Percentiles rank a stretch among this genome's conserved stretches.
phyloP scores from a whole-genome alignment of 306 rosid species.

The Vigna unguiculata region DNA sequence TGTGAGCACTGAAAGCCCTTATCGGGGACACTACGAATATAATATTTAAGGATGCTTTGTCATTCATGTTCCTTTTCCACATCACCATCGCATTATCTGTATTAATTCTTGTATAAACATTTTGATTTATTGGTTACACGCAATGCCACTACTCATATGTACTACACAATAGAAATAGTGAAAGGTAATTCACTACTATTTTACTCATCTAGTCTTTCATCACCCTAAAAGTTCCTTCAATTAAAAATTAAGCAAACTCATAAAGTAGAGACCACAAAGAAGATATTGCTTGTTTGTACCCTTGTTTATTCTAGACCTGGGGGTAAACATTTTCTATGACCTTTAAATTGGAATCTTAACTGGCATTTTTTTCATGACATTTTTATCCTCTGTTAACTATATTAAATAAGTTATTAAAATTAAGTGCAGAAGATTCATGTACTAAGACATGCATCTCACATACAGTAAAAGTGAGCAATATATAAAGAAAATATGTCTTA shows the following conservation, averaged over 20 bases:
- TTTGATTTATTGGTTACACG: constrained; percentile 42
- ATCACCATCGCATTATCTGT: constrained; percentile 37
- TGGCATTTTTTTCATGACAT: no score
- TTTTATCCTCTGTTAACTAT: no score
- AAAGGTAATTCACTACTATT: not conserved
- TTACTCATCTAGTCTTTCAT: not conserved
- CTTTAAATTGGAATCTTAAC: no score
- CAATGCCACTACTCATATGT: constrained; percentile 26
- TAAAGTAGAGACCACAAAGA: not conserved
- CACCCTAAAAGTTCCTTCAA: constrained; percentile 5
- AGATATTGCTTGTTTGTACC: no score
- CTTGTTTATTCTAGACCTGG: no score
- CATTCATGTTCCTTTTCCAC: constrained; percentile 12
- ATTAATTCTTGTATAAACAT: not conserved
- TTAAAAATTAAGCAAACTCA: not conserved
- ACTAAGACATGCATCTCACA: no score
- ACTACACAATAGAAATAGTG: not conserved
- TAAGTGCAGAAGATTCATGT: no score
- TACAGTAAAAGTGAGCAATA: no score
- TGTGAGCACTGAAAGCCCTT: constrained; percentile 57
- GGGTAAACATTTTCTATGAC: no score
- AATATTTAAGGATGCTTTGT: constrained; percentile 25
- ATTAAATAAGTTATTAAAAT: no score
- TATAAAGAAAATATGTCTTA: no score
- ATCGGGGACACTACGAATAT: no score